These are phyloP conservation scores for Graphilbum ipis-grandicollis DNA, from an alignment of 2,329 filamentous ascomycete species.

Conservation along the genomic window DNA sequence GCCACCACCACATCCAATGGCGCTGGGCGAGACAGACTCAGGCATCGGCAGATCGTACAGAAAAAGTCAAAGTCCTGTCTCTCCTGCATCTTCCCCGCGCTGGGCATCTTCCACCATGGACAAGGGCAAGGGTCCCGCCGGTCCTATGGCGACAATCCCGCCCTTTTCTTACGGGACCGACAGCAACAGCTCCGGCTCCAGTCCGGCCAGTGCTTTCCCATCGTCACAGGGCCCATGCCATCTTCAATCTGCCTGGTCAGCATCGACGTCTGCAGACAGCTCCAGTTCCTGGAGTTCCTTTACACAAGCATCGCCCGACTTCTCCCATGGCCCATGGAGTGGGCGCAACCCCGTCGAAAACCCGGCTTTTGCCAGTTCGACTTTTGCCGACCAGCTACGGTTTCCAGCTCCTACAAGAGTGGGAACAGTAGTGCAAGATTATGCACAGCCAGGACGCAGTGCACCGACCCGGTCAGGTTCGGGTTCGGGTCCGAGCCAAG, in stretches of 20 bases:
- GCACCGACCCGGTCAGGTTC: too few species aligned
- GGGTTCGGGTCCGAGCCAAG: not conserved
- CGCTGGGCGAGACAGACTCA: not conserved
- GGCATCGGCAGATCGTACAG: too few species aligned
- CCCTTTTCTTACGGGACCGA: not conserved
- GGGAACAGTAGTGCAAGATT: not conserved
- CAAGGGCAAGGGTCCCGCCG: conserved; percentile 1
- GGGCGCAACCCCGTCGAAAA: not conserved
- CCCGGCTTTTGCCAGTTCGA: too few species aligned
- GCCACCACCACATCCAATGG: not conserved
- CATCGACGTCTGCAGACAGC: not conserved
- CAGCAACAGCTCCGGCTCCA: too few species aligned
- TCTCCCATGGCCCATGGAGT: too few species aligned
- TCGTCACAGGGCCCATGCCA: not conserved
- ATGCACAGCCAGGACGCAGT: not conserved
- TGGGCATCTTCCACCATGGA: not conserved
- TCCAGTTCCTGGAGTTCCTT: not conserved
- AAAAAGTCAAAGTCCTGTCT: not conserved
- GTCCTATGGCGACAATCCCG: not conserved
- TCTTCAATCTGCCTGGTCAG: not conserved
- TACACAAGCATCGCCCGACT: not conserved
- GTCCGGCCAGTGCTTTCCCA: not conserved
- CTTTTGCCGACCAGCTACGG: too few species aligned
- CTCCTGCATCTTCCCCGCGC: not conserved
- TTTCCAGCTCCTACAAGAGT: too few species aligned